Conservation (phyloP, 768 basidiomycete genomes). For the Amanita rubescens region DNA sequence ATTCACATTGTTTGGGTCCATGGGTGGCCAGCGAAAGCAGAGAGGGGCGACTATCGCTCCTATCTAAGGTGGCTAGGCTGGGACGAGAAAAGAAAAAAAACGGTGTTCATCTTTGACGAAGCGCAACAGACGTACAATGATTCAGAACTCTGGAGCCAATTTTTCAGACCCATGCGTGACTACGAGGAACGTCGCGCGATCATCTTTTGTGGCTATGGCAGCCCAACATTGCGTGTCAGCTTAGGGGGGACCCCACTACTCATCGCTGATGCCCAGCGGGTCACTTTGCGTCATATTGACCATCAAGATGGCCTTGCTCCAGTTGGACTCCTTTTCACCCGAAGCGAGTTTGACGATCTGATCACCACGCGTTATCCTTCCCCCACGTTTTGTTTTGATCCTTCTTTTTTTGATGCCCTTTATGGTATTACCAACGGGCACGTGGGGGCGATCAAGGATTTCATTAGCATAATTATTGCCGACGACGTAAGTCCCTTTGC, state of each 20-base stretch:
- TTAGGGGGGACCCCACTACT: neutral
- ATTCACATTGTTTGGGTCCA: too few relatives aligned
- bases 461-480: too few relatives aligned
- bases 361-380: slow-evolving; percentile 2
- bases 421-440: too few relatives aligned
- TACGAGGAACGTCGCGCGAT: slow-evolving; percentile 5
- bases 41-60: too few relatives aligned
- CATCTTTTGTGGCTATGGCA: slow-evolving; percentile 12
- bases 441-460: too few relatives aligned
- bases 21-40: too few relatives aligned
- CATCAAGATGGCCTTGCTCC: slow-evolving; percentile 4
- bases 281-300: slow-evolving; percentile 8
- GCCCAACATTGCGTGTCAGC: neutral
- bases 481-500: neutral
- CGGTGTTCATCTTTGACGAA: slow-evolving; percentile 15
- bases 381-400: slow-evolving; percentile 7
- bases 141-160: slow-evolving; percentile 8
- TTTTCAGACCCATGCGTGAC: slow-evolving; percentile 9
- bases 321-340: slow-evolving; percentile 12
- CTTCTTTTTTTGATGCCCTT: slow-evolving; percentile 2
- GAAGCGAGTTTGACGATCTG: slow-evolving; percentile 11
- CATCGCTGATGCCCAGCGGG: slow-evolving; percentile 3
- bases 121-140: slow-evolving; percentile 10
- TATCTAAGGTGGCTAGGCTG: neutral
- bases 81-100: neutral